Evolutionary conservation across 371 early-diverging fungal genomes (phyloP), one percentile per base, ranked within the genome.

Genomic region (Apophysomyces elegans): DNA sequence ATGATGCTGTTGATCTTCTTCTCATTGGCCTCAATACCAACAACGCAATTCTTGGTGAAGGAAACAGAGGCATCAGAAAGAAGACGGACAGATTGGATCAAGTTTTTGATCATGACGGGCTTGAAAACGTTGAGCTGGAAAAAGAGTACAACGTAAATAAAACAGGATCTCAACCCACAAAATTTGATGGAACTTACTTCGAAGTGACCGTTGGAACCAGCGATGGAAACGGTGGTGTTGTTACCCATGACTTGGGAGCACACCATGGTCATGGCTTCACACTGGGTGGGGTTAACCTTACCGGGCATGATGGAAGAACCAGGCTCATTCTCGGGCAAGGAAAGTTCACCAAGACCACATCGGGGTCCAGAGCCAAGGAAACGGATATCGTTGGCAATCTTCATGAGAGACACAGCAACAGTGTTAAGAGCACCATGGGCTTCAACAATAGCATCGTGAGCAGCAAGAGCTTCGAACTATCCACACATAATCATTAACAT

Each of bases 271-370:
- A 95, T 86, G 38, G 95, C 93, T 78, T 95, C 95, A 79, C 93
- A 93, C 78, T 95, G 95, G 12, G 95, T 95, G 60, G 95, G 95
- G 75, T 95, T 95, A 54, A 95, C 93, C 81, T 95, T 95, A 66
- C 95, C 95, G 56, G 95, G 95, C 95, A 95, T 95, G 74, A 95
- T 95, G 54, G 92, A 91, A 46, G 92, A 91, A 61, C 96, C 96
- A 37, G 96, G 96, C 78, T 95, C 96, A 75, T 95, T 95, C 70
- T 94, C 95, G 32, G 96, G 96, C 54, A 95, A 81, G 39, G 75
- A 74, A 36, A 95, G 83, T 72, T 95, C 96, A 59, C 95, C 95
- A 11, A 95, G 81, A 59, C 96, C 96, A 74, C 95, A 95, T 47
- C 96, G 90, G 38, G 96, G 96, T 13, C 96, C 96, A 14, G 93